phyloP scores from a whole-genome alignment of 2,329 filamentous ascomycete genomes.

The Fusarium hostae region DNA sequence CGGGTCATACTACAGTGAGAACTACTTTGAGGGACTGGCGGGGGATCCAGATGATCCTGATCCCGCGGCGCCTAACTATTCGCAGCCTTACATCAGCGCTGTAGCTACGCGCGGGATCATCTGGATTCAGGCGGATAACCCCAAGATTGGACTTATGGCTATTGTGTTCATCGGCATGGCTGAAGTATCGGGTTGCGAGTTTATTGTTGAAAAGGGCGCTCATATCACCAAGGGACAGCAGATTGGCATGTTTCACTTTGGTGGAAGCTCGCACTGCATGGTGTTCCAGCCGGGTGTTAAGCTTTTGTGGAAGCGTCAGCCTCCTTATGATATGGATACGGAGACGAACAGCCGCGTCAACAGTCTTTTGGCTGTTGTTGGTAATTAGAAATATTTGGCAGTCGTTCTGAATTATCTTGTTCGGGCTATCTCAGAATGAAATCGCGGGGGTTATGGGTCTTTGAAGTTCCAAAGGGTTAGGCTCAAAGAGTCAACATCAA shows the following conservation, averaged over 20 bases:
- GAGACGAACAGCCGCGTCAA: background rate
- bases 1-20: constrained; percentile 10
- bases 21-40: background rate
- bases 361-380: background rate
- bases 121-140: background rate
- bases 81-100: background rate
- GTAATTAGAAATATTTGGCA: rapidly evolving
- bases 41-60: background rate
- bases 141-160: background rate
- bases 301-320: background rate
- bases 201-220: background rate
- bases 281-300: background rate
- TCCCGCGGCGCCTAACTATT: background rate
- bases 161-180: constrained; percentile 8
- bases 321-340: background rate
- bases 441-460: rapidly evolving
- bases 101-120: constrained; percentile 11
- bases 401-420: rapidly evolving
- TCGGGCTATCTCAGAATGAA: rapidly evolving
- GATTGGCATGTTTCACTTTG: constrained; percentile 24
- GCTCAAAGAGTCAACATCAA: rapidly evolving
- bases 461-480: rapidly evolving
- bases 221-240: background rate
- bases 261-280: constrained; percentile 1
- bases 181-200: background rate